Conservation (phyloP, 2,329 filamentous ascomycete species). For the Lasiodiplodia theobromae region DNA sequence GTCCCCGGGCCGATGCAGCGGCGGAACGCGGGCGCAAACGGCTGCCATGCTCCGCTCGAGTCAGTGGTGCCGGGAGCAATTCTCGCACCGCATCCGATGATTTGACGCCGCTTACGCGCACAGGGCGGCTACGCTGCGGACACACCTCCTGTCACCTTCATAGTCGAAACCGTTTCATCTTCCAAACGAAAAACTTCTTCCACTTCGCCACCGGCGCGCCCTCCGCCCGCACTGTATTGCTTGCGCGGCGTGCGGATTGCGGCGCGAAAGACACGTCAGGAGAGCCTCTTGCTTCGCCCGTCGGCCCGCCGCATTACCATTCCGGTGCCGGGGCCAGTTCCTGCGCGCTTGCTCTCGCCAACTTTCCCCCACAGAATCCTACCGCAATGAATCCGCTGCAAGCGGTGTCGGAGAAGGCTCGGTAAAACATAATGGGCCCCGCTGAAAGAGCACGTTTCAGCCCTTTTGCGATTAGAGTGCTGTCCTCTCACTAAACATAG, state of each 20-base stretch:
- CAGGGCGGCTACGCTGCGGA: neutral
- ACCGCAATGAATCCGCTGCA: constrained; percentile 13
- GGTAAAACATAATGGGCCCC: neutral
- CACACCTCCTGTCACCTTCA: neutral
- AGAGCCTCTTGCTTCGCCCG: neutral
- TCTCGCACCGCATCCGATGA: neutral
- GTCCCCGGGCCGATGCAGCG: constrained; percentile 6
- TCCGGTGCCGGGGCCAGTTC: constrained; percentile 9
- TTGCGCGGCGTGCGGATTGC: neutral
- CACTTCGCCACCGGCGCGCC: neutral
- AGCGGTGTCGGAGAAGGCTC: constrained; percentile 6
- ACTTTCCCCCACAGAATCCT: neutral
- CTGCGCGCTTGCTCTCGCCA: neutral
- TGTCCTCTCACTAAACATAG: neutral
- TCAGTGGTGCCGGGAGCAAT: neutral
- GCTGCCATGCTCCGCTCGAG: neutral
- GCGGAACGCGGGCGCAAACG: constrained; percentile 2
- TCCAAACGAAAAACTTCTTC: neutral
- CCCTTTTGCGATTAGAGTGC: neutral
- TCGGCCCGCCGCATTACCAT: constrained; percentile 12
- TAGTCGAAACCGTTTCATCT: neutral
- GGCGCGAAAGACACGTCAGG: neutral
- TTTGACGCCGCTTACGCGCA: neutral
- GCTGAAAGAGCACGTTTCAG: neutral
- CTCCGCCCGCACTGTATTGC: neutral